A percentile compares a stretch with the other conserved stretches of the same genome.
These are phyloP conservation scores for Erythrophleum fordii DNA, from an alignment of 306 rosid species.

Conservation along the genomic window DNA sequence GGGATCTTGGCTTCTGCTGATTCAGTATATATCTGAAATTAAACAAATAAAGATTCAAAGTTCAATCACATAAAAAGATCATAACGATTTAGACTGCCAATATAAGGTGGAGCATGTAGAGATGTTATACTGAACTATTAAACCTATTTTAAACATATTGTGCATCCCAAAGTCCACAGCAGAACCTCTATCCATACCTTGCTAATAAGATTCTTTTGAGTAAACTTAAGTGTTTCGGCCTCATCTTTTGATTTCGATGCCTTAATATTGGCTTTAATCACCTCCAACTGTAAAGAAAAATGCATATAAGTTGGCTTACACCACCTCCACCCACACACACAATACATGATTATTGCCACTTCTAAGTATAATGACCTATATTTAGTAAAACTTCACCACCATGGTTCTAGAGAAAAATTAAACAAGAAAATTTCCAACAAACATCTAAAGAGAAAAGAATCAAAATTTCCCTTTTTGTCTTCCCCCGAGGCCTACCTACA, in stretches of 20 bases:
- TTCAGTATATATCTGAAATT: constrained; percentile 78
- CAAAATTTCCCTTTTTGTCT: background rate
- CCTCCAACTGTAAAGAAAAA: constrained; percentile 69
- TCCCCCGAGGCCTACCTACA: background rate
- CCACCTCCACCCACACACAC: constrained; percentile 16
- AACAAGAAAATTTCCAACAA: background rate
- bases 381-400: background rate
- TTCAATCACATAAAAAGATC: constrained; percentile 18
- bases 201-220: constrained; percentile 76
- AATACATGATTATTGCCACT: constrained; percentile 5
- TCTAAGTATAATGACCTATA: constrained; percentile 20
- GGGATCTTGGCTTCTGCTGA: constrained; percentile 98
- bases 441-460: constrained; percentile 19
- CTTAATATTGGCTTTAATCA: constrained; percentile 75
- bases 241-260: constrained; percentile 72
- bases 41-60: constrained; percentile 32
- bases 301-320: constrained; percentile 28
- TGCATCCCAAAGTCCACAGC: constrained; percentile 12
- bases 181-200: constrained; percentile 60
- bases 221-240: constrained; percentile 74
- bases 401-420: constrained; percentile 22
- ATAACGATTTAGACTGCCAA: constrained; percentile 23
- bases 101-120: constrained; percentile 10
- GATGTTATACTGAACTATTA: constrained; percentile 28
- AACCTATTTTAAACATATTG: background rate